These are phyloP conservation scores for Elsinoe batatas DNA, from an alignment of 2,329 filamentous ascomycete species.

Conservation along the genomic window DNA sequence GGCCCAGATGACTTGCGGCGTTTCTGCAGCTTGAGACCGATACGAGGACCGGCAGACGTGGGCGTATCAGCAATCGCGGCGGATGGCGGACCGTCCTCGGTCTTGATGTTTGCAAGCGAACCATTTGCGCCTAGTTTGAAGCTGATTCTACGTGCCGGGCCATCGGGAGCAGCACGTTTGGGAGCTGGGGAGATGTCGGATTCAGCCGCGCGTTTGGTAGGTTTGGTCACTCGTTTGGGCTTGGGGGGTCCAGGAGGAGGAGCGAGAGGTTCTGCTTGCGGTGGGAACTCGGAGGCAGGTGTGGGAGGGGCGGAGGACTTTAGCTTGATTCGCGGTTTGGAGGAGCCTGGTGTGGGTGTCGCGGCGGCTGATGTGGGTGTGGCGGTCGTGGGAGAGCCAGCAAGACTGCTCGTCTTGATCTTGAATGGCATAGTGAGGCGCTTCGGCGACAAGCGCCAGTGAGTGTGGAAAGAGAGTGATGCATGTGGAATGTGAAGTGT, in stretches of 20 bases:
- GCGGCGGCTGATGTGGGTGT: slow-evolving; percentile 13
- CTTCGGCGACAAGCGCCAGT: neutral
- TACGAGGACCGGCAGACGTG: slow-evolving; percentile 20
- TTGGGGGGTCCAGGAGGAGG: slow-evolving; percentile 23
- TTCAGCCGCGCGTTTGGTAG: slow-evolving; percentile 27
- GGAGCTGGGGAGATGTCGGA: slow-evolving; percentile 25
- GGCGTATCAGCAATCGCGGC: slow-evolving; percentile 13
- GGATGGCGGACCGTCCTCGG: slow-evolving; percentile 29
- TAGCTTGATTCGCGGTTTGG: slow-evolving; percentile 33
- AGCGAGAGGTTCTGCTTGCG: slow-evolving; percentile 22
- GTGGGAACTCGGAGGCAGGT: slow-evolving; percentile 21
- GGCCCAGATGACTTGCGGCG: slow-evolving; percentile 15
- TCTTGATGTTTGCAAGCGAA: slow-evolving; percentile 45
- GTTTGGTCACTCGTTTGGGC: slow-evolving; percentile 20
- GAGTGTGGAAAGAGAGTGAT: neutral
- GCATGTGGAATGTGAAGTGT: neutral
- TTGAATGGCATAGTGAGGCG: slow-evolving; percentile 17
- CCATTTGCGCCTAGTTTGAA: slow-evolving; percentile 23
- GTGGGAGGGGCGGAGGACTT: slow-evolving; percentile 19
- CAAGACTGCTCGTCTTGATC: slow-evolving; percentile 6
- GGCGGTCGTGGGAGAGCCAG: slow-evolving; percentile 15
- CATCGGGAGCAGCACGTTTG: slow-evolving; percentile 23
- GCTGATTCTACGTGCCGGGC: slow-evolving; percentile 21
- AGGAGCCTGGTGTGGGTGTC: slow-evolving; percentile 18
- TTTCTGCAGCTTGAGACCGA: slow-evolving; percentile 3